phyloP scores from a whole-genome alignment of 2,329 filamentous ascomycete species.

The Trichoderma asperellum region DNA sequence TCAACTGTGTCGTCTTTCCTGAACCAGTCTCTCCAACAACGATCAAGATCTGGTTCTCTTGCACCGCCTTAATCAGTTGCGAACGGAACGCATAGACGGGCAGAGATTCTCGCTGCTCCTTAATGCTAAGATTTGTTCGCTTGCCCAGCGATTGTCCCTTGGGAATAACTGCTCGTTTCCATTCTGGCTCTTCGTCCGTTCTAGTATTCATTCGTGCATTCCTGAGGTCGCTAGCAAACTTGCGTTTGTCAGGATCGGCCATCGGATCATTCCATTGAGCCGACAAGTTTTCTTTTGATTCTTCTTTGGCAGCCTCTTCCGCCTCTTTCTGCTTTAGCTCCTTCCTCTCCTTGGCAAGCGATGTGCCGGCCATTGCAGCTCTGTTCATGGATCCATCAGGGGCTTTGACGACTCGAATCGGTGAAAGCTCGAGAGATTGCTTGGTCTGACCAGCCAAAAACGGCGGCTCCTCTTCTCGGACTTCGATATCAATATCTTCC shows the following conservation, averaged over 20 bases:
- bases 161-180: conserved; percentile 82
- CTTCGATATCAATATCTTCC: conserved; percentile 96
- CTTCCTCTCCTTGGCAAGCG: conserved; percentile 84
- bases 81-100: conserved; percentile 88
- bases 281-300: conserved; percentile 79
- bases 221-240: conserved; percentile 87
- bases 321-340: conserved; percentile 88
- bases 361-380: conserved; percentile 90
- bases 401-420: conserved; percentile 94
- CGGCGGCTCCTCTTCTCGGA: conserved; percentile 92
- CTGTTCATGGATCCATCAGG: conserved; percentile 98
- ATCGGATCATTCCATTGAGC: conserved; percentile 98
- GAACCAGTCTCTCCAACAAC: conserved; percentile 97
- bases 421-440: conserved; percentile 90
- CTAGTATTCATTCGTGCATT: conserved; percentile 65
- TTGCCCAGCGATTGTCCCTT: conserved; percentile 83
- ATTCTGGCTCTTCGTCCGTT: conserved; percentile 79
- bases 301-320: conserved; percentile 73
- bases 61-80: conserved; percentile 84
- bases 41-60: conserved; percentile 87
- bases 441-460: conserved; percentile 97
- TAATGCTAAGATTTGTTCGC: conserved; percentile 88
- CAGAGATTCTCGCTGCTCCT: conserved; percentile 87
- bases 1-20: conserved; percentile 95
- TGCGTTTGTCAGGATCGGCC: conserved; percentile 79